Evolutionary conservation across 768 basidiomycete genomes (phyloP).

Genomic region (Pisolithus microcarpus): DNA sequence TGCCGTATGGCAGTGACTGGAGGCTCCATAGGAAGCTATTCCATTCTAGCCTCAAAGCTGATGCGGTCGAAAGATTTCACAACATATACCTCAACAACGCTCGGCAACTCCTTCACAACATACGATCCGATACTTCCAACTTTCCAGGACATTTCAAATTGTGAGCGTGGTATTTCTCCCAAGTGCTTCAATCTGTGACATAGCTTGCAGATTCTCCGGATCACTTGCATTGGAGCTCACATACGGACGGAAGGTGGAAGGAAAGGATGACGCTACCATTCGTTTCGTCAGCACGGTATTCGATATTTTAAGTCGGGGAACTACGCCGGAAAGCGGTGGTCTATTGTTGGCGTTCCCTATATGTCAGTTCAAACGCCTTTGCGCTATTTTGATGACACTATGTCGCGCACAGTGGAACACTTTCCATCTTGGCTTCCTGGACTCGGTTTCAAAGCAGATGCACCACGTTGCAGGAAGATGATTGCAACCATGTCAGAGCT

Average conservation of each 20-base stretch:
- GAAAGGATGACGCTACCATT: neutral
- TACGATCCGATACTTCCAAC: neutral
- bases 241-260: neutral
- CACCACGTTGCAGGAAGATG: no score
- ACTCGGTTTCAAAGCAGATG: no score
- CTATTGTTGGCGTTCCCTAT: neutral
- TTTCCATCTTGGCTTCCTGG: neutral
- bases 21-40: slow-evolving; percentile 10
- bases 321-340: neutral
- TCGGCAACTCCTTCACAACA: neutral
- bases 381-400: neutral
- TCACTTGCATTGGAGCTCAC: neutral
- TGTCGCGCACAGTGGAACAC: neutral
- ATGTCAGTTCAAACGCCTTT: neutral
- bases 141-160: neutral
- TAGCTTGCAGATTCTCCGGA: neutral
- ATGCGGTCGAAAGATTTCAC: slow-evolving; percentile 4
- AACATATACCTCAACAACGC: slow-evolving; percentile 1
- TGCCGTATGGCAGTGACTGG: slow-evolving; percentile 11
- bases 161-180: neutral
- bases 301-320: neutral
- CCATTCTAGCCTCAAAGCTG: slow-evolving; percentile 4
- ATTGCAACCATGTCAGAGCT: no score
- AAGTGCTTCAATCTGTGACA: neutral
- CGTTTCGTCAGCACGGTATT: neutral